phyloP scores from a whole-genome alignment of 148 eudicot species.

The Polygonum maritimum region DNA sequence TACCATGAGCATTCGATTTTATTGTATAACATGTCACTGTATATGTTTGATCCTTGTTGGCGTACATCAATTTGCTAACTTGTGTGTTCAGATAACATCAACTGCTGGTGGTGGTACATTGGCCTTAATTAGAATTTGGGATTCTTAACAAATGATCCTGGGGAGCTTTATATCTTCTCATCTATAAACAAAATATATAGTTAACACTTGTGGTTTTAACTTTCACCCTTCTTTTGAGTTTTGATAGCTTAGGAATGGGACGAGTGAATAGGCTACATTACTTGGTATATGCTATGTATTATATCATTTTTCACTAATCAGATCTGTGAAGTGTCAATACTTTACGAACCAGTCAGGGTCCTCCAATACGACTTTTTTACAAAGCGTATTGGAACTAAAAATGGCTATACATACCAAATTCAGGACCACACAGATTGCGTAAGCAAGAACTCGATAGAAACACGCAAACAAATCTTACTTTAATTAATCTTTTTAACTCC shows the following conservation, averaged over 20 bases:
- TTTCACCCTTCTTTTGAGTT: neutral
- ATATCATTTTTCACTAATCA: neutral
- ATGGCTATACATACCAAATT: no score
- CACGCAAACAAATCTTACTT: no score
- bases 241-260: neutral
- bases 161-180: slow-evolving; percentile 23
- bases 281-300: neutral
- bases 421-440: no score
- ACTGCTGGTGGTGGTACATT: slow-evolving; percentile 99
- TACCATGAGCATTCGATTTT: neutral
- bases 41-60: neutral
- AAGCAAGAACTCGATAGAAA: no score
- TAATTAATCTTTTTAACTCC: no score
- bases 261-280: neutral
- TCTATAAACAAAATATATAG: neutral
- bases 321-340: neutral
- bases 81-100: slow-evolving; percentile 72
- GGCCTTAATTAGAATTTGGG: slow-evolving; percentile 94
- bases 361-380: no score
- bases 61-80: slow-evolving; percentile 4
- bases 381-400: no score
- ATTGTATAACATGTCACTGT: neutral
- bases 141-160: slow-evolving; percentile 78
- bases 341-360: neutral
- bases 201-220: neutral